phyloP scores from a whole-genome alignment of 306 rosid genomes.

The Biancaea sappan region DNA sequence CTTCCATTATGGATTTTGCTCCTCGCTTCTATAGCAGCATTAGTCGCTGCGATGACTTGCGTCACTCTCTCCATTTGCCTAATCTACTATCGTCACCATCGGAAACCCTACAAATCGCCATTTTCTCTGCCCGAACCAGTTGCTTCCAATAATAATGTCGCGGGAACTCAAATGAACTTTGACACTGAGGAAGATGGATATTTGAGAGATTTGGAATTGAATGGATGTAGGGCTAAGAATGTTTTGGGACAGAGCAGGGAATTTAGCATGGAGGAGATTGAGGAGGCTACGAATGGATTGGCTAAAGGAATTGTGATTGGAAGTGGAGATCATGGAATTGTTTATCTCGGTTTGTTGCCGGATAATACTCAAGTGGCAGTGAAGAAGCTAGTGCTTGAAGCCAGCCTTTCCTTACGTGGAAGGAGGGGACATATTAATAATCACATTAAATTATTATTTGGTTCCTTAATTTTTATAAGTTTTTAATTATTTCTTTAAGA shows the following conservation, averaged over 20 bases:
- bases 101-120: conserved; percentile 32
- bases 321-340: conserved; percentile 45
- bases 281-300: conserved; percentile 53
- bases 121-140: conserved; percentile 32
- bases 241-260: neutral
- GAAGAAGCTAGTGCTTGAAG: conserved; percentile 40
- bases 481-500: no score
- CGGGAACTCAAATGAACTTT: conserved; percentile 35
- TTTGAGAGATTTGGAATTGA: conserved; percentile 32
- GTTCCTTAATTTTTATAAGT: no score
- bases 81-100: conserved; percentile 6
- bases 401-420: neutral
- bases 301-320: conserved; percentile 48
- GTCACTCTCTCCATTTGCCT: conserved; percentile 28
- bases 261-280: conserved; percentile 49
- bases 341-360: conserved; percentile 55
- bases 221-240: conserved; percentile 19
- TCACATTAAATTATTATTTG: no score
- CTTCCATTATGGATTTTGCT: conserved; percentile 53
- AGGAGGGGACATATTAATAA: neutral
- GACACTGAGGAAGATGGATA: neutral
- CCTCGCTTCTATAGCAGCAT: conserved; percentile 3
- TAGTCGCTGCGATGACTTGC: conserved; percentile 24
- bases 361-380: conserved; percentile 50
- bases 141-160: conserved; percentile 22